Evolutionary conservation across 2,329 filamentous ascomycete genomes (phyloP).

Genomic region (Fusarium sp.): DNA sequence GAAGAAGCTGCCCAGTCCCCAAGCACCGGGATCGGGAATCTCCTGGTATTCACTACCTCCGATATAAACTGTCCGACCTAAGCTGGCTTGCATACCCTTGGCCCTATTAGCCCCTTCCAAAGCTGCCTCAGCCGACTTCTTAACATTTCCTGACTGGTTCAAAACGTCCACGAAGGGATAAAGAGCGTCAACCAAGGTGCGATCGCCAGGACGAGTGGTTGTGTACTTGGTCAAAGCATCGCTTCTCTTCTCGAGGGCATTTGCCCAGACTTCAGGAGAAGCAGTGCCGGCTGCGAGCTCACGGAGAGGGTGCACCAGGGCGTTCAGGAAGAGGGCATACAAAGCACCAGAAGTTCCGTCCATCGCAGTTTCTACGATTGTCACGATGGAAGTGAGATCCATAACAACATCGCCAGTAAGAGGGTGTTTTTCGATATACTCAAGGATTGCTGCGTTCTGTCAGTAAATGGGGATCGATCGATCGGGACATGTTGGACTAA

Average conservation of each 20-base stretch:
- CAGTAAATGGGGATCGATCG: conserved; percentile 17
- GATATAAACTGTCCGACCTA: conserved; percentile 70
- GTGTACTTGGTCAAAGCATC: conserved; percentile 84
- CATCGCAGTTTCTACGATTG: conserved; percentile 69
- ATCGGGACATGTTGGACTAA: conserved; percentile 49
- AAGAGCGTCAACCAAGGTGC: conserved; percentile 91
- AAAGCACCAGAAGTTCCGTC: conserved; percentile 73
- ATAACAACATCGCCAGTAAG: conserved; percentile 66
- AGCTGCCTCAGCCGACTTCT: conserved; percentile 81
- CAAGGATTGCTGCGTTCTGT: conserved; percentile 62
- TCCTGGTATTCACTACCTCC: conserved; percentile 61
- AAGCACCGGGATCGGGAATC: conserved; percentile 76
- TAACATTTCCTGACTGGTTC: conserved; percentile 72
- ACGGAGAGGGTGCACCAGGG: conserved; percentile 76
- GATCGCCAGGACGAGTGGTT: conserved; percentile 87
- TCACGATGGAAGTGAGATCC: conserved; percentile 66
- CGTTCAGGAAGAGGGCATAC: conserved; percentile 89
- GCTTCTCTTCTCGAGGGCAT: conserved; percentile 78
- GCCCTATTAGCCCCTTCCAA: conserved; percentile 83
- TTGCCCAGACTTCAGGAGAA: conserved; percentile 64
- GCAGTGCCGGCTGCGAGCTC: conserved; percentile 57
- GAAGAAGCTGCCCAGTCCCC: conserved; percentile 83
- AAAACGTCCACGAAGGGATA: conserved; percentile 87
- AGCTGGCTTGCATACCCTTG: conserved; percentile 90
- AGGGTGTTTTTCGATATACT: conserved; percentile 60